Percentiles rank a stretch among this genome's conserved stretches.
phyloP scores from a whole-genome alignment of 1,284 basidiomycete genomes.

The Microbotryum lychnidis-dioicae region DNA sequence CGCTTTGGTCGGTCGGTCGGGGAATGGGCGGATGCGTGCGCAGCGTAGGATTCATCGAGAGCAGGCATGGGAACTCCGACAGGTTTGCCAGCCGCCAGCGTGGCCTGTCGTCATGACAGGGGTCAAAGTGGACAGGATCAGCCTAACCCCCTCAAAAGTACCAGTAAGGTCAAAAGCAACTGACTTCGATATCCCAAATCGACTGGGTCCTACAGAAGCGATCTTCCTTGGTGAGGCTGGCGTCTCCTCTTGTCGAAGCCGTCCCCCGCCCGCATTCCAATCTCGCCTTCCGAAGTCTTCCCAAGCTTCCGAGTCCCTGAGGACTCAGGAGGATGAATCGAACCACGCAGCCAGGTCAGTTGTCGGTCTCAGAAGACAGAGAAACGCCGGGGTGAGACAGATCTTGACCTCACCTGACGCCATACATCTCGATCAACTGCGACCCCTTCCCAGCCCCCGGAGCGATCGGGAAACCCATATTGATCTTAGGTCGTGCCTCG shows the following conservation, averaged over 20 bases:
- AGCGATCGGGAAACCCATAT: constrained; percentile 20
- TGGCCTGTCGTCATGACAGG: constrained; percentile 13
- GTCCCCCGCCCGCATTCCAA: constrained; percentile 9
- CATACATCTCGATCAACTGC: constrained; percentile 31
- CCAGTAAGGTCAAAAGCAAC: background rate
- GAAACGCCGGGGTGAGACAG: background rate
- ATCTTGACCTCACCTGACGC: constrained; percentile 13
- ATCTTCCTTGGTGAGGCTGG: constrained; percentile 25
- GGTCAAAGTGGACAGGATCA: background rate
- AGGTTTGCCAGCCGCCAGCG: constrained; percentile 27
- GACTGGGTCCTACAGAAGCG: constrained; percentile 22
- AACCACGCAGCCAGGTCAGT: background rate
- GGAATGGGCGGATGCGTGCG: background rate
- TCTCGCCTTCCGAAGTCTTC: constrained; percentile 27
- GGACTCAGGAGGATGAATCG: background rate
- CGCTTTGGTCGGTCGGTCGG: constrained; percentile 26
- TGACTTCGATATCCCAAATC: constrained; percentile 33
- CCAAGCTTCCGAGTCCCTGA: constrained; percentile 28
- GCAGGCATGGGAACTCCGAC: constrained; percentile 25
- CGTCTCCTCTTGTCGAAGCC: constrained; percentile 9
- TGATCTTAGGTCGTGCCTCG: constrained; percentile 9
- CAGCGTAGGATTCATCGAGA: constrained; percentile 1
- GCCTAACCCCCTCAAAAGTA: background rate
- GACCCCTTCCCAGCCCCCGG: constrained; percentile 12
- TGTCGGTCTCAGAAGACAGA: background rate